Base-by-base conservation (phyloP, 495 filamentous ascomycete genomes). In the Chaetomium cochliodes region DNA sequence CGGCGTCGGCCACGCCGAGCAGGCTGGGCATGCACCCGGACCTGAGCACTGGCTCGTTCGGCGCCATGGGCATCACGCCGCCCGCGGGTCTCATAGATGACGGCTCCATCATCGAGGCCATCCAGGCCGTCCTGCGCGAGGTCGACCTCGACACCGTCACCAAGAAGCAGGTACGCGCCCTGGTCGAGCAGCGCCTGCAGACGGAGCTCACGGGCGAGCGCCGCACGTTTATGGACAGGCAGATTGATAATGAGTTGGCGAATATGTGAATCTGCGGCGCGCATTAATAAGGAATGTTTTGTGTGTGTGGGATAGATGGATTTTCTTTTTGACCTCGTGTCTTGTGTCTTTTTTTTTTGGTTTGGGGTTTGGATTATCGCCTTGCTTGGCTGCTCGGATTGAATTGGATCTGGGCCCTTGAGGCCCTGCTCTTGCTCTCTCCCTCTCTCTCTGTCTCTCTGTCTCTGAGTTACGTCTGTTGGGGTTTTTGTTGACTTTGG, bases 81-180 rank as follows among this genome's bases (percentile, higher is more conserved):
- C 9, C 20, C 9, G 46, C 91, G 5, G 33, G 33, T 8, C 33
- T 37, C 33, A 37, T 37, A 3, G 89, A 91, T 61, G 85, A 88
- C 69, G 87, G 90, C 58, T 78, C 77, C 63, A 97, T 98, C 62
- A 80, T 90, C 49, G 91, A 96, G 59, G 89, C 90, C 13, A 91
- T 98, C 65, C 89, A 91, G 68, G 76, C 79, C 56, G 92, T 92
- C 71, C 79, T 98, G 65, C 78, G 84, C n/a, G 93, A 96, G 71
- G 92, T 97, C 3, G 92, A 98, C 77, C 78, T 98, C 23, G 94
- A 98, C 74, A 93, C 82, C 18, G 92, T 98, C 39, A 98, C 94
- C 20, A 98, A 98, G 86, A 98, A 98, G 79, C 94, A 98, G 82
- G 90, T 94, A 61, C 84, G 91, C 56, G 92, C 90, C 15, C 82